phyloP scores from a whole-genome alignment of 1,284 basidiomycete species.

The Pseudozyma sp. region DNA sequence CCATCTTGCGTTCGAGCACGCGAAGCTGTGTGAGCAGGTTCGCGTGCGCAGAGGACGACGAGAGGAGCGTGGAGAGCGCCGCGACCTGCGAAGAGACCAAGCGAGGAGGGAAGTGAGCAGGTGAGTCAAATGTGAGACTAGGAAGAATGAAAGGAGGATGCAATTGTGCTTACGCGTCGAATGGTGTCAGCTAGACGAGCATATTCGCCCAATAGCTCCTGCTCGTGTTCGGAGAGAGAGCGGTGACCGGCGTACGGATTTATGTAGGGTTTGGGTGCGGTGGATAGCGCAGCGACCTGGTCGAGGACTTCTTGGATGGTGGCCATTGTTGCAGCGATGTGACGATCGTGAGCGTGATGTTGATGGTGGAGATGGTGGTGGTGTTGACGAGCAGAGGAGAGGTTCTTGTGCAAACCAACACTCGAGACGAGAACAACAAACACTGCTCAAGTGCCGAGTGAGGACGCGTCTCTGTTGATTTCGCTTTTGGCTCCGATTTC shows the following conservation, averaged over 20 bases:
- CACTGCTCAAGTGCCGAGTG: constrained; percentile 19
- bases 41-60: constrained; percentile 77
- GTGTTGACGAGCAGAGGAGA: not conserved
- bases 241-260: constrained; percentile 65
- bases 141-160: not conserved
- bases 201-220: constrained; percentile 64
- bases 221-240: constrained; percentile 52
- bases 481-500: no score
- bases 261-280: constrained; percentile 36
- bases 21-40: constrained; percentile 81
- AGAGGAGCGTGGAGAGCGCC: constrained; percentile 69
- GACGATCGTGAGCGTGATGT: not conserved
- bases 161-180: constrained; percentile 50
- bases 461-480: constrained; percentile 5
- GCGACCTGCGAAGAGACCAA: constrained; percentile 20
- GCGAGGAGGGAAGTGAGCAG: not conserved
- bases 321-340: constrained; percentile 21
- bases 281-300: constrained; percentile 41
- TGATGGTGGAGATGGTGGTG: constrained; percentile 13
- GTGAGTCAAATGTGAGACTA: constrained; percentile 57
- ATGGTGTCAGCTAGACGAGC: constrained; percentile 62
- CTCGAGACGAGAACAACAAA: constrained; percentile 26
- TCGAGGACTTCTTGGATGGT: constrained; percentile 46
- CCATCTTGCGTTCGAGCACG: constrained; percentile 91
- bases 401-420: constrained; percentile 15